Evolutionary conservation across 1,139 yeast species (phyloP), one percentile per base, ranked within the genome.

Genomic region (Eremothecium coryli): DNA sequence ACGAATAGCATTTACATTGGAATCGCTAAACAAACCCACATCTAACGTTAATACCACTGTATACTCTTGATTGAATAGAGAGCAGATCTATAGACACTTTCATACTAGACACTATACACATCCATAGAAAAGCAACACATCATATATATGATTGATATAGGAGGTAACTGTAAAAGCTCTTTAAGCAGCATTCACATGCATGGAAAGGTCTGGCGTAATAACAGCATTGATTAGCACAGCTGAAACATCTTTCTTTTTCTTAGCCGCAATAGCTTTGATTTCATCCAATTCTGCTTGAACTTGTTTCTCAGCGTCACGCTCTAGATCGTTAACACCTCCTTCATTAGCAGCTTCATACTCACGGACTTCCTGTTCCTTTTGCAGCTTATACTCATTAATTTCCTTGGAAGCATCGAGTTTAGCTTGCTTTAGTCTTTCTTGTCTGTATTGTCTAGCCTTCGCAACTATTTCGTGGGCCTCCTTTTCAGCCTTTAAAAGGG

Each of bases 381-480:
- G 75, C 39, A 70, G 62, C 69, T 84, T 86, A 72, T 90, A 90
- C 39, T 76, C 79, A 46, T 80, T 85, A 53, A 90, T 84, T 62
- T 90, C 98, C 40, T 71, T 66, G 48, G 86, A 81, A 26, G 98
- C 97, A 58, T 90, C 97, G 28, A 79, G 67, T 68, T 86, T 88
- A 37, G 97, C 96, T 29, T 93, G 86, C 73, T 90, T 90, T 61
- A 90, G 71, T 35, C 50, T 54, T 14, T 55, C 61, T 37, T 54
- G 58, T 50, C 93, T 82, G 55, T 74, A 76, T 29, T 54, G 56
- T 44, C 60, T 82, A 23, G 98, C 95, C 57, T 80, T 81, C 50
- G 86, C 74, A 45, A 90, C 97, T 46, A 88, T 82, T 53, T 80
- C 93, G 49, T 93, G 96, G 15, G 98, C 98, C 54, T 85, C 93